phyloP scores from a whole-genome alignment of 2,329 filamentous ascomycete species.

The Fusarium nematophilum region DNA sequence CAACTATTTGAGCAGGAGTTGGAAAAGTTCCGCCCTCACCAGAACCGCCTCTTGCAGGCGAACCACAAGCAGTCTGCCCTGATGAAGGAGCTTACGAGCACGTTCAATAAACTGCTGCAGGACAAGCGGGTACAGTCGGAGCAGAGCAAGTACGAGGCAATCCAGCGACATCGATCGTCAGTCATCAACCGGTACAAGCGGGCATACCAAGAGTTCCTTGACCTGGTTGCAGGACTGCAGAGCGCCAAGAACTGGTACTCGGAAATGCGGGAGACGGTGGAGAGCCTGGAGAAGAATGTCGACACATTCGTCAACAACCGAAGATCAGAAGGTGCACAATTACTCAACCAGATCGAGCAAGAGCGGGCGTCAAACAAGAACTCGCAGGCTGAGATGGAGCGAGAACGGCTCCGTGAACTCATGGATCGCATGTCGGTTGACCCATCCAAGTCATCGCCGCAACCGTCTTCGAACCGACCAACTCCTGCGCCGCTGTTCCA shows the following conservation, averaged over 20 bases:
- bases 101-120: slow-evolving; percentile 88
- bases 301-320: slow-evolving; percentile 97
- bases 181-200: slow-evolving; percentile 91
- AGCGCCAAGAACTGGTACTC: slow-evolving; percentile 93
- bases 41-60: slow-evolving; percentile 89
- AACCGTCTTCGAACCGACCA: slow-evolving; percentile 57
- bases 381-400: slow-evolving; percentile 80
- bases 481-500: slow-evolving; percentile 30
- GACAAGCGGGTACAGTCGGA: slow-evolving; percentile 94
- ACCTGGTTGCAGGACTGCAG: slow-evolving; percentile 85
- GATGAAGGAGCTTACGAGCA: slow-evolving; percentile 92
- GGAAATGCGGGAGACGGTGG: slow-evolving; percentile 95
- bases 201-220: slow-evolving; percentile 91
- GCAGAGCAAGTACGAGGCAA: slow-evolving; percentile 92
- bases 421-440: slow-evolving; percentile 98
- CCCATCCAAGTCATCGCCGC: slow-evolving; percentile 54
- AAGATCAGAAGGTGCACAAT: slow-evolving; percentile 87
- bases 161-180: slow-evolving; percentile 82
- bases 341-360: slow-evolving; percentile 89
- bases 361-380: slow-evolving; percentile 72
- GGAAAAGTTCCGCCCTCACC: slow-evolving; percentile 96
- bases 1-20: slow-evolving; percentile 95
- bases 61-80: slow-evolving; percentile 94
- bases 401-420: slow-evolving; percentile 85
- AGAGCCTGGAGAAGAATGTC: slow-evolving; percentile 93